Conservation (phyloP, 2,329 filamentous ascomycete genomes). For the Clonostachys solani region DNA sequence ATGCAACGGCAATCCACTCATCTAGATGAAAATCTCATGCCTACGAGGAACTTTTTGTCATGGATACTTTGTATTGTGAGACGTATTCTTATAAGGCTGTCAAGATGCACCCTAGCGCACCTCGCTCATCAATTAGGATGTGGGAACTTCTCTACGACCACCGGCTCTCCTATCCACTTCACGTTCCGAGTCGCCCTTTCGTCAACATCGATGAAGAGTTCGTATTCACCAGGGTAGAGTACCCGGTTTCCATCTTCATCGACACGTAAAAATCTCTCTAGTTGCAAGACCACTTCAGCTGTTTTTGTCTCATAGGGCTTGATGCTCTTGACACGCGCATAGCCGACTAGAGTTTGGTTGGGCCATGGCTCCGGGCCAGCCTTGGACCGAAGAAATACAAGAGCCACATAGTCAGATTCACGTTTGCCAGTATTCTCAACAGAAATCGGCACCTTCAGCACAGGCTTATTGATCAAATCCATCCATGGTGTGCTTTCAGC, state of each 20-base stretch:
- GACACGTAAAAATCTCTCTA: constrained; percentile 43
- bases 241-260: constrained; percentile 44
- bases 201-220: constrained; percentile 32
- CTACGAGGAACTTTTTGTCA: too few species aligned
- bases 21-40: too few species aligned
- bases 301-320: constrained; percentile 18
- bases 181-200: too few species aligned
- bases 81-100: too few species aligned
- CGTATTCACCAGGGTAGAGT: constrained; percentile 49
- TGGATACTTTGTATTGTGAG: too few species aligned
- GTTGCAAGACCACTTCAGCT: constrained; percentile 31
- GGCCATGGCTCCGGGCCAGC: constrained; percentile 44
- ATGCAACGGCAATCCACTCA: too few species aligned
- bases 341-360: constrained; percentile 46
- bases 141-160: too few species aligned
- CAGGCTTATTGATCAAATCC: constrained; percentile 35
- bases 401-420: constrained; percentile 46
- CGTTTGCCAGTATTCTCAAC: constrained; percentile 42
- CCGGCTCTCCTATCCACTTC: too few species aligned
- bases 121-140: too few species aligned
- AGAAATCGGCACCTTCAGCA: constrained; percentile 16
- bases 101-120: too few species aligned
- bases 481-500: constrained; percentile 15
- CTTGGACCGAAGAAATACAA: constrained; percentile 42
- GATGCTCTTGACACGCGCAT: constrained; percentile 36